Conservation (phyloP, 257 asterid genomes). For the Datura wrightii region DNA sequence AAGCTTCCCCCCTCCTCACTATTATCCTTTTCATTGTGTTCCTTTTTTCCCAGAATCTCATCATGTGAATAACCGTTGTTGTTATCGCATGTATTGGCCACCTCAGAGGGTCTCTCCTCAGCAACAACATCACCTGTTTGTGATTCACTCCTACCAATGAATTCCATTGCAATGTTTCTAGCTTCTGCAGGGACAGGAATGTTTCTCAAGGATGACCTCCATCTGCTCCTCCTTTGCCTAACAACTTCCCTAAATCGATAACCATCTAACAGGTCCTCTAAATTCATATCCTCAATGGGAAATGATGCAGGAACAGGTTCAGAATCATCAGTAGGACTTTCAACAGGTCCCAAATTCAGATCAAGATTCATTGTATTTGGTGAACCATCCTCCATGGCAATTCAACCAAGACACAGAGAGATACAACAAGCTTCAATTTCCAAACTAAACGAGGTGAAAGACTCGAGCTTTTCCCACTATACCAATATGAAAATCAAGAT, state of each 20-base stretch:
- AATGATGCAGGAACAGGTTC: constrained; percentile 50
- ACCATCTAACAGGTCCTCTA: constrained; percentile 72
- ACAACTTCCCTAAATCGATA: constrained; percentile 56
- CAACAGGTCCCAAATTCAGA: constrained; percentile 90
- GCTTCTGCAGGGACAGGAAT: constrained; percentile 70
- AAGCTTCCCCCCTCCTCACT: constrained; percentile 75
- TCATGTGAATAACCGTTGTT: constrained; percentile 52
- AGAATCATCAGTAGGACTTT: constrained; percentile 56
- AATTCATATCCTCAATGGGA: constrained; percentile 61
- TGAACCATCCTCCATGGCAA: constrained; percentile 68
- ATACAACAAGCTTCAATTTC: constrained; percentile 30
- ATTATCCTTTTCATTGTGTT: constrained; percentile 59
- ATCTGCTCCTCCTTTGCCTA: constrained; percentile 65
- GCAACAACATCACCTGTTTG: constrained; percentile 72
- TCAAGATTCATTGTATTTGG: constrained; percentile 79
- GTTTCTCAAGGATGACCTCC: constrained; percentile 77
- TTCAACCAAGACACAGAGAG: constrained; percentile 3
- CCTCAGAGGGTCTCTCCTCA: constrained; percentile 55
- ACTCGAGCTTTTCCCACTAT: constrained; percentile 28
- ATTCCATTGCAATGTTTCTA: constrained; percentile 66
- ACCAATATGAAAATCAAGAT: constrained; percentile 31
- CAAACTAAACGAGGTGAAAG: constrained; percentile 33
- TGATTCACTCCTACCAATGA: constrained; percentile 55
- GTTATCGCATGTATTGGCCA: constrained; percentile 55
- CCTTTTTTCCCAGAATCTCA: constrained; percentile 60